A percentile compares a stretch with the other conserved stretches of the same genome.
Conservation (phyloP, 1,139 yeast genomes). For the Sugiyamaella paludigena region DNA sequence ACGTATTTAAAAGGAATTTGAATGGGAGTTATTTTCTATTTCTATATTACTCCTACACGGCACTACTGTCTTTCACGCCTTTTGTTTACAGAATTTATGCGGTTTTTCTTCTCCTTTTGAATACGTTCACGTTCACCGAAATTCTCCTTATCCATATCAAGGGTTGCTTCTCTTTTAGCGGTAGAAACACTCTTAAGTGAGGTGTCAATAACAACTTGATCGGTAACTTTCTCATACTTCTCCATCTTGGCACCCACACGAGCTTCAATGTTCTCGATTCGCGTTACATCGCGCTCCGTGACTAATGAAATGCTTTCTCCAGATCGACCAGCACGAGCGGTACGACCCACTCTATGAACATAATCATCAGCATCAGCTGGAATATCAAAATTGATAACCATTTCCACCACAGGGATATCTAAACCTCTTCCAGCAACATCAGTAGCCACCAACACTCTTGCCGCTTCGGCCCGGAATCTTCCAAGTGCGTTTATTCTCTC, state of each 20-base stretch:
- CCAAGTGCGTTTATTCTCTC: slow-evolving; percentile 91
- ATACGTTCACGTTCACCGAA: slow-evolving; percentile 58
- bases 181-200: slow-evolving; percentile 66
- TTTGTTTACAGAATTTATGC: neutral
- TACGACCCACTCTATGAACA: slow-evolving; percentile 98
- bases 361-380: slow-evolving; percentile 97
- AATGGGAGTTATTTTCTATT: neutral
- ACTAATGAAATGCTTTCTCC: slow-evolving; percentile 73
- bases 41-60: neutral
- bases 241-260: slow-evolving; percentile 78
- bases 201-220: slow-evolving; percentile 66
- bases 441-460: slow-evolving; percentile 86
- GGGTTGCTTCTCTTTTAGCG: slow-evolving; percentile 84
- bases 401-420: slow-evolving; percentile 88
- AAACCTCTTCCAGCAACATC: slow-evolving; percentile 97
- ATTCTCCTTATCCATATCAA: slow-evolving; percentile 90
- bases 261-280: slow-evolving; percentile 83
- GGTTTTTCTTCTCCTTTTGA: slow-evolving; percentile 3
- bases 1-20: neutral
- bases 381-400: slow-evolving; percentile 86
- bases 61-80: too few relatives aligned
- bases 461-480: slow-evolving; percentile 91
- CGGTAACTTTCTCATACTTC: slow-evolving; percentile 65
- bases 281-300: slow-evolving; percentile 77
- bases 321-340: slow-evolving; percentile 96